Percentiles rank a stretch among this genome's conserved stretches.
phyloP scores from a whole-genome alignment of 257 asterid species.

The Euphrasia confusa region DNA sequence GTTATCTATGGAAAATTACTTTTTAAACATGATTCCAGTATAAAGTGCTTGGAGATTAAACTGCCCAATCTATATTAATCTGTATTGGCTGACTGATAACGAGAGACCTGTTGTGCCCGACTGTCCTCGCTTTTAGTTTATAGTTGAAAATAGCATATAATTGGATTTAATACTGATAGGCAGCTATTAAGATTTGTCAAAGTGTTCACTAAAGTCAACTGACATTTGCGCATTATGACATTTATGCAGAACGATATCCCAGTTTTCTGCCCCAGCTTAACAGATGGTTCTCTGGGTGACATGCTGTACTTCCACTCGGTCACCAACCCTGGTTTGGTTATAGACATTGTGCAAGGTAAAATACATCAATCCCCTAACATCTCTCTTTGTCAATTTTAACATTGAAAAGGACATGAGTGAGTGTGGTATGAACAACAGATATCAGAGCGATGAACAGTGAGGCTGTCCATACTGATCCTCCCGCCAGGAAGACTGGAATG shows the following conservation, averaged over 20 bases:
- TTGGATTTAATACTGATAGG: not conserved
- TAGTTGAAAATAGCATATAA: not conserved
- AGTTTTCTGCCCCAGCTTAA: slow-evolving; percentile 85
- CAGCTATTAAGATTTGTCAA: not conserved
- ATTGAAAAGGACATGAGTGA: slow-evolving; percentile 10
- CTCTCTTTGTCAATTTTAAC: slow-evolving; percentile 12
- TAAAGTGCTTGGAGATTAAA: slow-evolving; percentile 8
- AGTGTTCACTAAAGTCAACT: not conserved
- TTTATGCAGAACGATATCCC: slow-evolving; percentile 73
- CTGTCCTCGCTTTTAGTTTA: not conserved
- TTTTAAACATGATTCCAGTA: not conserved
- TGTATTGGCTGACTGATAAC: not conserved
- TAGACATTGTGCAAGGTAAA: slow-evolving; percentile 85
- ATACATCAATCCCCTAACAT: slow-evolving; percentile 3
- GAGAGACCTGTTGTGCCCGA: not conserved
- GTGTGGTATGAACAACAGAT: slow-evolving; percentile 40
- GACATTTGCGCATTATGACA: not conserved
- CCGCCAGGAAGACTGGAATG: slow-evolving; percentile 66
- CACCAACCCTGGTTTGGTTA: slow-evolving; percentile 71
- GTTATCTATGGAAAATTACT: not conserved
- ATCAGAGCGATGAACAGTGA: slow-evolving; percentile 80
- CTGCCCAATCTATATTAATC: not conserved
- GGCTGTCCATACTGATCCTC: slow-evolving; percentile 75
- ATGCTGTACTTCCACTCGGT: slow-evolving; percentile 87
- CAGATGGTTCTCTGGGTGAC: slow-evolving; percentile 94